Conservation (phyloP, 768 basidiomycete genomes). For the Scleroderma citrinum region DNA sequence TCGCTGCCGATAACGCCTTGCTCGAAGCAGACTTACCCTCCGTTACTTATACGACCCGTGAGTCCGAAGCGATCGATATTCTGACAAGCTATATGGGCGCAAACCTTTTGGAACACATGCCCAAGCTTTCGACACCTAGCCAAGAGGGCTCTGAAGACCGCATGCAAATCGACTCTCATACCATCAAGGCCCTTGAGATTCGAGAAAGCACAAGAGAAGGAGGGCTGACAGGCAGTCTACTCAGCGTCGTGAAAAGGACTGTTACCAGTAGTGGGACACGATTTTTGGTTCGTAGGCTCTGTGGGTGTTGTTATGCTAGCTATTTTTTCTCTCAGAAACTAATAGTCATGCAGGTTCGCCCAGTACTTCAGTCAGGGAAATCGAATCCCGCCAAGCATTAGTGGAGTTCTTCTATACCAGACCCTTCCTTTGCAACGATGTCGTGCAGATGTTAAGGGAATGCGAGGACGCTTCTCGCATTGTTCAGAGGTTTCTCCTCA, state of each 20-base stretch:
- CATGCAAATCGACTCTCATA: conserved; percentile 90
- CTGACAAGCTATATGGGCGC: conserved; percentile 59
- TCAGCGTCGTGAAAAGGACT: conserved; percentile 73
- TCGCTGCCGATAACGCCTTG: neutral
- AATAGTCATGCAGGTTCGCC: conserved; percentile 58
- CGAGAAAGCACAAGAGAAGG: conserved; percentile 70
- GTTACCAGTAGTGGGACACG: conserved; percentile 73
- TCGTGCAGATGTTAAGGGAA: conserved; percentile 47
- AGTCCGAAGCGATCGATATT: conserved; percentile 53
- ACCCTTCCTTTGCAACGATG: conserved; percentile 59
- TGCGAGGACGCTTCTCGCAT: conserved; percentile 70
- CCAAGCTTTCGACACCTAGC: conserved; percentile 49
- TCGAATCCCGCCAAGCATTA: conserved; percentile 68
- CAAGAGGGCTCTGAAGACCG: conserved; percentile 48
- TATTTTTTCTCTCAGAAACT: conserved; percentile 4
- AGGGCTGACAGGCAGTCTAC: conserved; percentile 63
- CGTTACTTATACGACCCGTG: conserved; percentile 30
- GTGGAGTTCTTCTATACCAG: conserved; percentile 64
- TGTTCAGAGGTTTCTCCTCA: conserved; percentile 68
- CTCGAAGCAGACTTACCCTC: conserved; percentile 18
- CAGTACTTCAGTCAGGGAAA: conserved; percentile 68
- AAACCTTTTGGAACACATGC: conserved; percentile 77
- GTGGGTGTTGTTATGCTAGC: conserved; percentile 38
- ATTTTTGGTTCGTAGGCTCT: conserved; percentile 69
- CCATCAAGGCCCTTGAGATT: conserved; percentile 85